Conservation (phyloP, 1,284 basidiomycete genomes). For the Sanghuangporus baumii region DNA sequence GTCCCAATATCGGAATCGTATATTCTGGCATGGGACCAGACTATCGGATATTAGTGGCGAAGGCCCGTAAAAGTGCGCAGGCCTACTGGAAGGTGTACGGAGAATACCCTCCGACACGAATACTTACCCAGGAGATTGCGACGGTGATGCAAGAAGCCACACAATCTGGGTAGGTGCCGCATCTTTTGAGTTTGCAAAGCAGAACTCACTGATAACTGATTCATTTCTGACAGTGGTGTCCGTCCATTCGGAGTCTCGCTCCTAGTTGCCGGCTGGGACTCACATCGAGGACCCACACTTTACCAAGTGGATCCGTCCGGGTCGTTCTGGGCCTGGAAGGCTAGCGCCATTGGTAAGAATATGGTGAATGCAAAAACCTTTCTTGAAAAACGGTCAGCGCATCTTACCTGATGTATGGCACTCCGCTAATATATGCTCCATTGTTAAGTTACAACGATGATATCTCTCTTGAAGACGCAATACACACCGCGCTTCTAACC, state of each 20-base stretch:
- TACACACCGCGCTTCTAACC: conserved; percentile 97
- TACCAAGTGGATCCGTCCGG: conserved; percentile 99
- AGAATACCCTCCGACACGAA: conserved; percentile 97
- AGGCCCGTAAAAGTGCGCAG: conserved; percentile 96
- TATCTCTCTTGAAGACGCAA: conserved; percentile 97
- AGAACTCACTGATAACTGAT: neutral
- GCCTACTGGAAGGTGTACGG: conserved; percentile 99
- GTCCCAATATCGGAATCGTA: conserved; percentile 98
- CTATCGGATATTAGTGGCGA: conserved; percentile 89
- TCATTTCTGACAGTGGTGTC: conserved; percentile 70
- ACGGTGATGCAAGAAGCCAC: conserved; percentile 99
- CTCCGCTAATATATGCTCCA: conserved; percentile 10
- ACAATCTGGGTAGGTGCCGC: conserved; percentile 80
- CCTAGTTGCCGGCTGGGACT: conserved; percentile 95
- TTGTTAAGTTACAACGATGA: conserved; percentile 91
- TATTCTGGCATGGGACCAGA: conserved; percentile 99
- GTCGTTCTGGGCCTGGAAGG: conserved; percentile 99
- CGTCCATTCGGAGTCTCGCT: conserved; percentile 97
- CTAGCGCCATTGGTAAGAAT: conserved; percentile 98
- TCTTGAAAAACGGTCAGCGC: conserved; percentile 87
- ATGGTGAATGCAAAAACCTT: conserved; percentile 99
- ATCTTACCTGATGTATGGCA: conserved; percentile 15
- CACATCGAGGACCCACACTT: conserved; percentile 84
- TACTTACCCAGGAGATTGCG: conserved; percentile 95
- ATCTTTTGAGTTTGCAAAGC: neutral